These are phyloP conservation scores for Mycogone perniciosa DNA, from an alignment of 2,329 filamentous ascomycete genomes.

Conservation along the genomic window DNA sequence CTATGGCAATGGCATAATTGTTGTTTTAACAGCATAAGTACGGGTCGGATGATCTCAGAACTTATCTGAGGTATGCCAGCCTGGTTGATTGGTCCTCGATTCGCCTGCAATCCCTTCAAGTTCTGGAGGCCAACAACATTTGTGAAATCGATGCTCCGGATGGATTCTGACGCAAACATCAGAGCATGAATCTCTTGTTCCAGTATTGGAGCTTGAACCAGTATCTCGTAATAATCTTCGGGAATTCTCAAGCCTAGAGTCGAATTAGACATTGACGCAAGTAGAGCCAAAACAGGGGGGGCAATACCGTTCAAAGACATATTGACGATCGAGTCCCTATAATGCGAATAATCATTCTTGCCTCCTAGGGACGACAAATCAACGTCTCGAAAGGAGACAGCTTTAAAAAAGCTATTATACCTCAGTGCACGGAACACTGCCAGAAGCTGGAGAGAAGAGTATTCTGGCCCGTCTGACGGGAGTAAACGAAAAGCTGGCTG, in stretches of 20 bases:
- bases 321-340: slow-evolving; percentile 43
- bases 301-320: slow-evolving; percentile 45
- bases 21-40: slow-evolving; percentile 44
- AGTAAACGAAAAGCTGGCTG: slow-evolving; percentile 50
- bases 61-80: slow-evolving; percentile 21
- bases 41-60: slow-evolving; percentile 40
- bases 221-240: slow-evolving; percentile 41
- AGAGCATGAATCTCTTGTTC: slow-evolving; percentile 52
- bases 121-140: slow-evolving; percentile 32
- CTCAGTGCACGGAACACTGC: slow-evolving; percentile 50
- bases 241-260: slow-evolving; percentile 39
- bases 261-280: slow-evolving; percentile 3
- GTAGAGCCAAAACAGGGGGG: not conserved
- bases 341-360: slow-evolving; percentile 37
- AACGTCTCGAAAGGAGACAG: slow-evolving; percentile 48
- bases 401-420: slow-evolving; percentile 55
- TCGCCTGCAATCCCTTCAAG: slow-evolving; percentile 16
- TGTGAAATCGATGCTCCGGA: slow-evolving; percentile 48
- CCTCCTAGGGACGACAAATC: slow-evolving; percentile 38
- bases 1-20: slow-evolving; percentile 44
- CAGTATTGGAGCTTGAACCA: slow-evolving; percentile 44
- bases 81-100: slow-evolving; percentile 19
- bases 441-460: slow-evolving; percentile 47
- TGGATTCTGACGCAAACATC: slow-evolving; percentile 48
- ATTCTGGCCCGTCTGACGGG: slow-evolving; percentile 33